Evolutionary conservation across 2,329 filamentous ascomycete species (phyloP).

Genomic region (Stagonosporopsis vannaccii): DNA sequence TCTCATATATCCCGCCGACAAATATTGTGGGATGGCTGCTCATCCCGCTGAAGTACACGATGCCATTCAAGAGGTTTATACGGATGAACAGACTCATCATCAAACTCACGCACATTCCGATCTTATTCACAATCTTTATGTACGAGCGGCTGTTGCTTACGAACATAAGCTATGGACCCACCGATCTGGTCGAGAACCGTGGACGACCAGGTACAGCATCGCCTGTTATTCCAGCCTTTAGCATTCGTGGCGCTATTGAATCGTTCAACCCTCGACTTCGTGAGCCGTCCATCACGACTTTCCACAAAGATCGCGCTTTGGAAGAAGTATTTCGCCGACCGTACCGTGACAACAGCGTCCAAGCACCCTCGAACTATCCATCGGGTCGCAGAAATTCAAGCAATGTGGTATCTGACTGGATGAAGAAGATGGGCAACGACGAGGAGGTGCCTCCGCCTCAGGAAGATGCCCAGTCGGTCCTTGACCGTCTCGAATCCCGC

Average conservation of each 20-base stretch:
- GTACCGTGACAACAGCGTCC: constrained; percentile 64
- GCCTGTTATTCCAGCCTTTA: constrained; percentile 55
- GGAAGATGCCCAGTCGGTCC: constrained; percentile 66
- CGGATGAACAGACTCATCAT: constrained; percentile 89
- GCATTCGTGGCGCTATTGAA: constrained; percentile 52
- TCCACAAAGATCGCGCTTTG: constrained; percentile 86
- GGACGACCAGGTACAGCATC: constrained; percentile 67
- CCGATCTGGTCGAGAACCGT: constrained; percentile 81
- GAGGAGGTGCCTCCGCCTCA: constrained; percentile 69
- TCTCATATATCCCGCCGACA: constrained; percentile 89
- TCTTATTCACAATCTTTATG: constrained; percentile 83
- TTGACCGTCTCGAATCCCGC: constrained; percentile 64
- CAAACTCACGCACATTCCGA: constrained; percentile 87
- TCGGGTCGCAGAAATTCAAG: constrained; percentile 74
- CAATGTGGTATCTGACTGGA: constrained; percentile 88
- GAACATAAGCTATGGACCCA: constrained; percentile 78
- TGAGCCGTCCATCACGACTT: constrained; percentile 87
- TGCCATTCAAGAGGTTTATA: constrained; percentile 83
- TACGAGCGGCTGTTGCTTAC: constrained; percentile 86
- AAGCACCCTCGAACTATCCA: constrained; percentile 43
- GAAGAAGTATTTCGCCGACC: constrained; percentile 86
- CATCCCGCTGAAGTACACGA: constrained; percentile 79
- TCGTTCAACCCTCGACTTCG: constrained; percentile 81
- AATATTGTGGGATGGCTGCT: constrained; percentile 92
- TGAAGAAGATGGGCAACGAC: constrained; percentile 71